Evolutionary conservation across 78 protist genomes (phyloP).

Genomic region (Protostelium mycophagum): DNA sequence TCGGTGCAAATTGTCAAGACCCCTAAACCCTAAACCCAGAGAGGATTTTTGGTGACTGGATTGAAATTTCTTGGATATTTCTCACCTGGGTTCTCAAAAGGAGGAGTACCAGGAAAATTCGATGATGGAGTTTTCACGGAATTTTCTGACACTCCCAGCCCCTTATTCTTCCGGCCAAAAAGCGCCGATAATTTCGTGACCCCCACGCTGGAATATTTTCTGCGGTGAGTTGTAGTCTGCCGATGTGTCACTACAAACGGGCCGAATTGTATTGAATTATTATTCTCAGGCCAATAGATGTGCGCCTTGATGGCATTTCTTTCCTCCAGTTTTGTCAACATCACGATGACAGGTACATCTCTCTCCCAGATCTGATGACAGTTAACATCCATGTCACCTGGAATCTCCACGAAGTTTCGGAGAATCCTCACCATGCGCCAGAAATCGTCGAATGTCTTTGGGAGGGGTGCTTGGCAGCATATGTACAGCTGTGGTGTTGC

Average conservation of each 20-base stretch:
- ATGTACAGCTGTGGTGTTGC: conserved; percentile 35
- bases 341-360: conserved; percentile 28
- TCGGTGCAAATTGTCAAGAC: too few relatives aligned
- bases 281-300: conserved; percentile 45
- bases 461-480: conserved; percentile 61
- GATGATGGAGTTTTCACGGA: too few relatives aligned
- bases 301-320: conserved; percentile 57
- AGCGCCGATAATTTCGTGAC: too few relatives aligned
- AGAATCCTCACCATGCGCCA: conserved; percentile 49
- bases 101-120: too few relatives aligned
- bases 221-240: background rate
- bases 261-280: conserved; percentile 9
- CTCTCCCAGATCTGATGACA: background rate
- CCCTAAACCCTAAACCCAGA: too few relatives aligned
- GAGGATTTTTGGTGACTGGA: too few relatives aligned
- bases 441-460: conserved; percentile 41
- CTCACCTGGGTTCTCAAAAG: too few relatives aligned
- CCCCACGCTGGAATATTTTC: too few relatives aligned
- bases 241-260: background rate
- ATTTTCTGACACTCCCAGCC: too few relatives aligned
- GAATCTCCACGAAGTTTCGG: too few relatives aligned
- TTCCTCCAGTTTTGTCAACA: conserved; percentile 48
- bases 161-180: too few relatives aligned
- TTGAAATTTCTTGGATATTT: too few relatives aligned
- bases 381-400: background rate